These are phyloP conservation scores for Lepidopterella palustris DNA, from an alignment of 495 filamentous ascomycete species.

Conservation along the genomic window DNA sequence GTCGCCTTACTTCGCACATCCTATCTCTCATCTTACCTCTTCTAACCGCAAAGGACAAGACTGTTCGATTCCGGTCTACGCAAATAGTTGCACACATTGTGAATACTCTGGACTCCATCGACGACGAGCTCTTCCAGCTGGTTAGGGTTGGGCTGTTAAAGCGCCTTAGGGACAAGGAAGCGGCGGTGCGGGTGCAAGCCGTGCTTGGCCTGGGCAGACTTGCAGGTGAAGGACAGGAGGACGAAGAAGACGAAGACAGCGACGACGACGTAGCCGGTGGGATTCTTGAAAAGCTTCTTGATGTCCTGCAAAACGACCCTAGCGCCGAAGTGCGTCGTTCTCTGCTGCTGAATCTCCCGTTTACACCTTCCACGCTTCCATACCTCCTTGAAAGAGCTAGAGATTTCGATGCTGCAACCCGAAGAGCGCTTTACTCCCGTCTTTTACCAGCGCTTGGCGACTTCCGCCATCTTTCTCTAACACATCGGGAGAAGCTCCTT, in stretches of 20 bases:
- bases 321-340: slow-evolving; percentile 87
- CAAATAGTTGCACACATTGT: slow-evolving; percentile 83
- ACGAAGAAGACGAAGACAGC: slow-evolving; percentile 47
- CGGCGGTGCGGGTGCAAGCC: slow-evolving; percentile 87
- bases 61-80: slow-evolving; percentile 80
- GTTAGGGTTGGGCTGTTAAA: slow-evolving; percentile 69
- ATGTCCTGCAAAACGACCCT: slow-evolving; percentile 88
- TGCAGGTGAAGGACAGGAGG: slow-evolving; percentile 62
- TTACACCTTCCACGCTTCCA: slow-evolving; percentile 73
- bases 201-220: slow-evolving; percentile 80
- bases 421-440: slow-evolving; percentile 79
- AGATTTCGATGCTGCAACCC: slow-evolving; percentile 75
- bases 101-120: slow-evolving; percentile 83
- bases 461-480: slow-evolving; percentile 91
- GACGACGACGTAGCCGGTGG: slow-evolving; percentile 48
- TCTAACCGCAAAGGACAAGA: slow-evolving; percentile 78
- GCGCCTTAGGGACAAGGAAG: slow-evolving; percentile 86
- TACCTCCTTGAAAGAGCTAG: slow-evolving; percentile 87
- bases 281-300: slow-evolving; percentile 74
- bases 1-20: slow-evolving; percentile 67
- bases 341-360: slow-evolving; percentile 80
- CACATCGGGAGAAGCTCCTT: slow-evolving; percentile 91
- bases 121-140: slow-evolving; percentile 80
- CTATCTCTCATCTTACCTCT: slow-evolving; percentile 63
- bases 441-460: slow-evolving; percentile 86